Evolutionary conservation across 2,329 filamentous ascomycete genomes (phyloP), one percentile per base, ranked within the genome.

Genomic region (Cryphonectria carpinicola): DNA sequence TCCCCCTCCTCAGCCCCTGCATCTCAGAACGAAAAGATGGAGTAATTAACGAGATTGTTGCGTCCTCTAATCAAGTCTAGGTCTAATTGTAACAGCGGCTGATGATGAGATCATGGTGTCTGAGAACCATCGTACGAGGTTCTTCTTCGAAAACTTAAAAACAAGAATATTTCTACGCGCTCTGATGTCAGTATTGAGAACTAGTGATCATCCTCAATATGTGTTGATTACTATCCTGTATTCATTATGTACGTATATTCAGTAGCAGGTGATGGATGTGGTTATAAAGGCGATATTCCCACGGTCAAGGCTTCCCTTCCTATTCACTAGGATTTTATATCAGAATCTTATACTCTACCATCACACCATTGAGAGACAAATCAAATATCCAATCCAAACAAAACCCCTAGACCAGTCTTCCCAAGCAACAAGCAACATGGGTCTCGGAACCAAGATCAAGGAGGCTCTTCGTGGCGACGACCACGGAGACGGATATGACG

Each of bases 381-480:
- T 28, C 8, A 56, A 56, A 19, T n/a, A n/a, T 64, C 35, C 1
- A 52, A 32, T 4, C 17, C 32, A 13, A 67, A 56, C 37, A 19
- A 28, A 17, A 32, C 2, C 1, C 35, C 28, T 17, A 67, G 3
- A 39, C 37, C 3, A 13, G 4, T 25, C 19, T 37, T 46, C 46
- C 35, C 32, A 65, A 39, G 14, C 8, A 32, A 6, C 37, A 58
- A 54, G n/a, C 68, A 74, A 39, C 52, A 76, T 76, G 75, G 75
- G 75, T 73, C 61, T 76, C 62, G 75, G 74, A 52, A 64, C 70
- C 46, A 76, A 76, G 66, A 74, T 76, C 70, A 76, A 76, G 74
- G 74, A 75, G 41, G 75, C 70, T 43, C 73, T 76, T 17, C 65
- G 69, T 14, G 67, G 72, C 65, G 74, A 76, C 70, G 69, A 75